Conservation (phyloP, 257 asterid species). For the Solanum lycopersicoides region DNA sequence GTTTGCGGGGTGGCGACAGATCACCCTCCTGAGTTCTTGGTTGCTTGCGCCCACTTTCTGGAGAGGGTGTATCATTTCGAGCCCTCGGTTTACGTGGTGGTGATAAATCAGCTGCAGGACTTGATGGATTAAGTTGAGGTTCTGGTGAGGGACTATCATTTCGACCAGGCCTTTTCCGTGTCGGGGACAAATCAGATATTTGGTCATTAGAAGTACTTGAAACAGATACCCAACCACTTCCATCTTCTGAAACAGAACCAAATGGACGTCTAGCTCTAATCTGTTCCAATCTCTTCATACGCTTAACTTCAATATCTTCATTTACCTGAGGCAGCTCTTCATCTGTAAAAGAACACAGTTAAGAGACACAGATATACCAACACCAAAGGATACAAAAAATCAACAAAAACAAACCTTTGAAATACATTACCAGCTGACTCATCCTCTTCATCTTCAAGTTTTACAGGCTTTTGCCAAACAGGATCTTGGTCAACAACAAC, state of each 20-base stretch:
- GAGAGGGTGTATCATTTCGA: background rate
- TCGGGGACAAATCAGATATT: slow-evolving; percentile 14
- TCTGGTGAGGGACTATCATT: slow-evolving; percentile 15
- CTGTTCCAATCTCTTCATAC: slow-evolving; percentile 68
- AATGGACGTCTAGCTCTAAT: slow-evolving; percentile 43
- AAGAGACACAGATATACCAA: background rate
- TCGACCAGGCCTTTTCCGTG: background rate
- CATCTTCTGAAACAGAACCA: slow-evolving; percentile 83
- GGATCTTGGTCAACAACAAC: slow-evolving; percentile 77
- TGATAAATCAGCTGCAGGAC: background rate
- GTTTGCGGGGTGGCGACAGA: slow-evolving; percentile 50
- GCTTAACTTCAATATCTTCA: slow-evolving; percentile 79
- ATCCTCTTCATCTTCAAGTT: slow-evolving; percentile 45
- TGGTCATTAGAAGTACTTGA: slow-evolving; percentile 17
- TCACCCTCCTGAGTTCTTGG: slow-evolving; percentile 5
- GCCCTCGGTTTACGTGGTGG: background rate
- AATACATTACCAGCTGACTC: slow-evolving; percentile 43
- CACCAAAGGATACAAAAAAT: slow-evolving; percentile 1
- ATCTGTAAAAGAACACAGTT: slow-evolving; percentile 20
- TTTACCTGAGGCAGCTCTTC: slow-evolving; percentile 81
- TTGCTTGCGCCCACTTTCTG: background rate
- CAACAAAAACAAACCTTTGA: background rate
- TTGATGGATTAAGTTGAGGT: slow-evolving; percentile 1
- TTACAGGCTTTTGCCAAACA: slow-evolving; percentile 69
- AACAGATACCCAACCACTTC: slow-evolving; percentile 88